phyloP scores from a whole-genome alignment of 208 protist species.

The Leishmania gerbilli region DNA sequence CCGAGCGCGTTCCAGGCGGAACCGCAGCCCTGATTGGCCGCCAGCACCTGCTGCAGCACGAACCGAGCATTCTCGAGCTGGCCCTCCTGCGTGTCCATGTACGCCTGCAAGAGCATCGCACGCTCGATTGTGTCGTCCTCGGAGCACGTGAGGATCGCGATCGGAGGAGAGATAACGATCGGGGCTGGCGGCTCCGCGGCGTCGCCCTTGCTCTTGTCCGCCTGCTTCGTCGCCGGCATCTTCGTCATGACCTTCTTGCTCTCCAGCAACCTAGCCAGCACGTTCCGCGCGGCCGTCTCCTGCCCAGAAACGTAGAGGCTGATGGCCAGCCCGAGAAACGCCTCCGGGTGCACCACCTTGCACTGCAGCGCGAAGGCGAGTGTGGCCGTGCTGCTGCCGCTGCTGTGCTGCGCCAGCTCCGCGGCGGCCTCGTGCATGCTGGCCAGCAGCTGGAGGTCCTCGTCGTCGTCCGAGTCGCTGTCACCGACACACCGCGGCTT shows the following conservation, averaged over 20 bases:
- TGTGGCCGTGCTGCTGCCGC: constrained; percentile 25
- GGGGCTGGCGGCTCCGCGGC: neutral
- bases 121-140: constrained; percentile 65
- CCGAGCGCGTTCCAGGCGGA: constrained; percentile 89
- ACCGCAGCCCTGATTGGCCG: constrained; percentile 79
- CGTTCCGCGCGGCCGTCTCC: constrained; percentile 69
- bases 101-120: constrained; percentile 84
- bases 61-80: constrained; percentile 82
- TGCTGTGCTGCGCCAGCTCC: constrained; percentile 23
- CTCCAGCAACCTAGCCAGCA: constrained; percentile 37
- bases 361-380: constrained; percentile 44
- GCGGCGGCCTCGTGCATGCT: constrained; percentile 25
- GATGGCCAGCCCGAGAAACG: constrained; percentile 79
- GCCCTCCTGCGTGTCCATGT: constrained; percentile 82
- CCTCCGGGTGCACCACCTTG: constrained; percentile 50
- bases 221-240: constrained; percentile 6
- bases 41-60: constrained; percentile 61
- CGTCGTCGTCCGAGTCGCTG: constrained; percentile 39
- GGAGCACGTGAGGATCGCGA: constrained; percentile 24
- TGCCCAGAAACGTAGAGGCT: constrained; percentile 78
- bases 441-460: constrained; percentile 54
- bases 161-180: constrained; percentile 5
- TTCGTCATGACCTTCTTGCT: constrained; percentile 17
- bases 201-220: constrained; percentile 7
- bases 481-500: neutral